Percentiles rank a stretch among this genome's conserved stretches.
Evolutionary conservation across 768 basidiomycete species (phyloP).

Genomic region (Russula compacta): DNA sequence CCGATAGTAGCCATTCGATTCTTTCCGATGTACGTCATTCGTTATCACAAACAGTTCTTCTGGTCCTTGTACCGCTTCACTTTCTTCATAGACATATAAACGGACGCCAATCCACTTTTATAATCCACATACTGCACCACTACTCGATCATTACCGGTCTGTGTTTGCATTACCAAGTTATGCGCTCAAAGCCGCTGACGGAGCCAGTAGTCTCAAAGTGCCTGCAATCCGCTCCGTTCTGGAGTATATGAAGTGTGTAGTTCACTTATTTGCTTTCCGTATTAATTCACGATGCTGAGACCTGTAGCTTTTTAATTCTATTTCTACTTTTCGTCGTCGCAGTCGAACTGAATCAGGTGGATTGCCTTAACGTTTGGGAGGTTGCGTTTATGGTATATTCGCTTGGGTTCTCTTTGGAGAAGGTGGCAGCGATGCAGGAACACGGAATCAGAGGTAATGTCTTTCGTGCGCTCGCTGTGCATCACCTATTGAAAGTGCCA

Average conservation of each 20-base stretch:
- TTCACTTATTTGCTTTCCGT: not conserved
- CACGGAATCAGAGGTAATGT: conserved; percentile 76
- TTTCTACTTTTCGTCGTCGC: conserved; percentile 74
- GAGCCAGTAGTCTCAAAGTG: conserved; percentile 64
- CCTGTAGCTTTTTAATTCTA: conserved; percentile 61
- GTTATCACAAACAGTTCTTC: not conserved
- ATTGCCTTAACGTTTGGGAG: conserved; percentile 59
- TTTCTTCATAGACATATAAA: conserved; percentile 72
- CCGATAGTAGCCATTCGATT: conserved; percentile 78
- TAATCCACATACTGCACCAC: conserved; percentile 85
- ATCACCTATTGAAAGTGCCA: not conserved
- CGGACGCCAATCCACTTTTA: conserved; percentile 87
- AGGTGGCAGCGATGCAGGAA: conserved; percentile 91
- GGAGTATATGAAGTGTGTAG: conserved; percentile 72
- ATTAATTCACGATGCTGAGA: conserved; percentile 6
- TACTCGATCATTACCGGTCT: conserved; percentile 93
- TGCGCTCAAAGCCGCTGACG: not conserved
- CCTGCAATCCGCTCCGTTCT: conserved; percentile 85
- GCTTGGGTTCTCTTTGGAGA: conserved; percentile 83
- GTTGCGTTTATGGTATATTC: conserved; percentile 68
- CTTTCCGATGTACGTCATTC: conserved; percentile 65
- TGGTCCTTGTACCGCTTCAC: not conserved
- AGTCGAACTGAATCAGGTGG: conserved; percentile 60
- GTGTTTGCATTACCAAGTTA: not conserved
- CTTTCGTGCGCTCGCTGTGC: not conserved